These are phyloP conservation scores for Phaeosphaeriaceae sp. DNA, from an alignment of 2,329 filamentous ascomycete genomes.

Conservation along the genomic window DNA sequence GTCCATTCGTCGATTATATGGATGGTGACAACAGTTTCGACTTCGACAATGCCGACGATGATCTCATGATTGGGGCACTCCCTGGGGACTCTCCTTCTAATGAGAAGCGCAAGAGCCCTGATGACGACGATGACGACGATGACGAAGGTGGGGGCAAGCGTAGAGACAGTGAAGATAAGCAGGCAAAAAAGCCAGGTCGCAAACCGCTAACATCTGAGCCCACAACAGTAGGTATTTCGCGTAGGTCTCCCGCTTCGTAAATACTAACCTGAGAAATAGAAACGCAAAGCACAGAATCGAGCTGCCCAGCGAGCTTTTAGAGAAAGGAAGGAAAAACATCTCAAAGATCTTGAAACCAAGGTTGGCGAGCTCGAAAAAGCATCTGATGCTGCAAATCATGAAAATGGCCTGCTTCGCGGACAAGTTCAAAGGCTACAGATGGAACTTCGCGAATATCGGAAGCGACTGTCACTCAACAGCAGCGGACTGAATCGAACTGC, in stretches of 20 bases:
- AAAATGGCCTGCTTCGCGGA: constrained; percentile 83
- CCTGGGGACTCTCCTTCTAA: constrained; percentile 60
- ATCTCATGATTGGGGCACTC: constrained; percentile 75
- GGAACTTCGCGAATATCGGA: constrained; percentile 89
- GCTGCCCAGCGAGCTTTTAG: constrained; percentile 67
- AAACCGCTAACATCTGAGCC: constrained; percentile 96
- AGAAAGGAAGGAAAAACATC: constrained; percentile 69
- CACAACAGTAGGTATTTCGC: constrained; percentile 76
- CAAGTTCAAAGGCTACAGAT: constrained; percentile 86
- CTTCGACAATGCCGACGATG: constrained; percentile 69
- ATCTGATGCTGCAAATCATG: constrained; percentile 80
- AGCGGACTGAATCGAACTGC: constrained; percentile 52
- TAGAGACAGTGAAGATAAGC: constrained; percentile 82
- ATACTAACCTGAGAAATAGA: constrained; percentile 60
- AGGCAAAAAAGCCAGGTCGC: constrained; percentile 91
- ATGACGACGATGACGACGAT: constrained; percentile 68
- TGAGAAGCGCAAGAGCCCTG: constrained; percentile 73
- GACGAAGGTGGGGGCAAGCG: constrained; percentile 75
- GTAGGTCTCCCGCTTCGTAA: constrained; percentile 6
- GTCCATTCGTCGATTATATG: constrained; percentile 83
- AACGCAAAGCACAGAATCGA: constrained; percentile 82
- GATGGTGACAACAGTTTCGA: constrained; percentile 78
- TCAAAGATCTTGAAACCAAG: constrained; percentile 73
- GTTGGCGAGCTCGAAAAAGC: constrained; percentile 74
- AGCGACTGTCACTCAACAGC: constrained; percentile 72